Conservation (phyloP, 371 early-diverging fungal species). For the Vairimorpha ceranae region DNA sequence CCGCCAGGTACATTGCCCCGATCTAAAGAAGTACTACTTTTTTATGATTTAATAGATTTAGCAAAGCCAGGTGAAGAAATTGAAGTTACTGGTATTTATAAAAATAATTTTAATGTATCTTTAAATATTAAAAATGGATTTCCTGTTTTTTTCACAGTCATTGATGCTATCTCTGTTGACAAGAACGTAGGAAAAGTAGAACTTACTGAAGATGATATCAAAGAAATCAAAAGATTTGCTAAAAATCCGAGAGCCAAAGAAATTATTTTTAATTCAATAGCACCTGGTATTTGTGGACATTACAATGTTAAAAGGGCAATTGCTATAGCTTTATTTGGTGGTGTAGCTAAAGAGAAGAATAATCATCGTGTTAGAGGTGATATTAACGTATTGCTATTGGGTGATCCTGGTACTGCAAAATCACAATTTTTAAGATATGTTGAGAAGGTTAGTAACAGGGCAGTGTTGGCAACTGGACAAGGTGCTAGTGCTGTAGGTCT, state of each 20-base stretch:
- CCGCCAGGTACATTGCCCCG: constrained; percentile 92
- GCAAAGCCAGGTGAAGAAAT: constrained; percentile 95
- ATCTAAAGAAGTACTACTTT: constrained; percentile 80
- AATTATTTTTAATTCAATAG: constrained; percentile 83
- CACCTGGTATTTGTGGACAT: constrained; percentile 97
- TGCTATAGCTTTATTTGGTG: constrained; percentile 89
- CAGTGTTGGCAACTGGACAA: constrained; percentile 95
- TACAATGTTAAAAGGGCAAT: constrained; percentile 87
- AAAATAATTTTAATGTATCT: constrained; percentile 80
- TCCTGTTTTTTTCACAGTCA: constrained; percentile 87
- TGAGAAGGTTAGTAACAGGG: constrained; percentile 83
- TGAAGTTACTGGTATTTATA: constrained; percentile 89
- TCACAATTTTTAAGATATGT: constrained; percentile 94
- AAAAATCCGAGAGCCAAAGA: constrained; percentile 73
- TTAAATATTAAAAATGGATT: constrained; percentile 86
- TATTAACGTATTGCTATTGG: constrained; percentile 91
- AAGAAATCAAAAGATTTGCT: constrained; percentile 70
- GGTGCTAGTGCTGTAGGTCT: constrained; percentile 97
- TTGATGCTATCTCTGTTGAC: constrained; percentile 69
- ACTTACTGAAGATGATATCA: constrained; percentile 81
- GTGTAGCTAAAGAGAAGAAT: constrained; percentile 73
- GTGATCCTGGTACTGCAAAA: constrained; percentile 98
- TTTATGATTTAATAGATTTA: constrained; percentile 90
- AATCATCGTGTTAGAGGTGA: constrained; percentile 92
- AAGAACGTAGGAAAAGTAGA: constrained; percentile 70